These are phyloP conservation scores for Peronosclerospora sorghi DNA, from an alignment of 352 stramenopile genomes.

Conservation along the genomic window DNA sequence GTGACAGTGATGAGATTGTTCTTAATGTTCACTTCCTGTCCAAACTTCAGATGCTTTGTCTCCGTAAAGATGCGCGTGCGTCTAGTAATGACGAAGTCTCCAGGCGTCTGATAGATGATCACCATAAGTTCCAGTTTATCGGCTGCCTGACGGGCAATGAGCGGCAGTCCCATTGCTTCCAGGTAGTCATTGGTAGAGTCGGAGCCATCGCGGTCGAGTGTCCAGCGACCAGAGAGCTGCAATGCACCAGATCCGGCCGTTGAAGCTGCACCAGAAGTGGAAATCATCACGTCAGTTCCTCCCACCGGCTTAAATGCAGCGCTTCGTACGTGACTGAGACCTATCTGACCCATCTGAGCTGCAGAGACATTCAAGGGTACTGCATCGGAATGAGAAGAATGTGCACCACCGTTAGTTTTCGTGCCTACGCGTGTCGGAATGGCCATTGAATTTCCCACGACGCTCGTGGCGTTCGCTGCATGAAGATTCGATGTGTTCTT, in stretches of 20 bases:
- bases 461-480: constrained; percentile 67
- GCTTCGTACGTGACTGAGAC: constrained; percentile 56
- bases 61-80: constrained; percentile 85
- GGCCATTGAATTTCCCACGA: constrained; percentile 67
- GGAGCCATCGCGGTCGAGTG: constrained; percentile 76
- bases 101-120: constrained; percentile 75
- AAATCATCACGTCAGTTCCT: constrained; percentile 17
- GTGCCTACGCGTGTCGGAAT: constrained; percentile 39
- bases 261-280: constrained; percentile 15
- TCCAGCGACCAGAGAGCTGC: constrained; percentile 78
- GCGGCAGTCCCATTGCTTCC: constrained; percentile 77
- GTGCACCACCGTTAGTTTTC: constrained; percentile 18
- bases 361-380: constrained; percentile 21
- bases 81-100: constrained; percentile 80
- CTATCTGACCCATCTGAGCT: constrained; percentile 26
- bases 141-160: constrained; percentile 78
- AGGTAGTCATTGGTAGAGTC: constrained; percentile 87
- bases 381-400: constrained; percentile 11
- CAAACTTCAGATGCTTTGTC: constrained; percentile 82
- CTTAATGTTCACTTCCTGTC: constrained; percentile 82
- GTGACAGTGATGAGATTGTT: constrained; percentile 81
- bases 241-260: constrained; percentile 63
- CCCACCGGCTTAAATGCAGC: constrained; percentile 53
- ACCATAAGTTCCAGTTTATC: constrained; percentile 86
- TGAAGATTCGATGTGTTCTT: constrained; percentile 65